phyloP scores from a whole-genome alignment of 2,329 filamentous ascomycete species.

The Boeremia exigua region DNA sequence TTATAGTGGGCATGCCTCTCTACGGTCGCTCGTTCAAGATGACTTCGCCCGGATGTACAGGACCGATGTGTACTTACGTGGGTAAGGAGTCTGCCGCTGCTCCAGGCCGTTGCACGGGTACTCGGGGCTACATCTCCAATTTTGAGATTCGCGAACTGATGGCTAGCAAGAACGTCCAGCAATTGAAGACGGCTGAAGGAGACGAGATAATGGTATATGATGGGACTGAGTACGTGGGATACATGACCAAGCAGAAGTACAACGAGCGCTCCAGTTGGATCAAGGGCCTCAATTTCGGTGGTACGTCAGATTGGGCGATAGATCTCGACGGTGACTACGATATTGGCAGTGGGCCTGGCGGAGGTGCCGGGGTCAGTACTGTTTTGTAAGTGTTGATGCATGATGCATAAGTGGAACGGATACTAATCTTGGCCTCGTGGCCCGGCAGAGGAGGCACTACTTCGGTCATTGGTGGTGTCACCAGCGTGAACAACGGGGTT shows the following conservation, averaged over 20 bases:
- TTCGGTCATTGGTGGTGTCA: no score
- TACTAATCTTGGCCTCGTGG: no score
- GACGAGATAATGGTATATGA: not conserved
- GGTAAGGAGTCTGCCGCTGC: not conserved
- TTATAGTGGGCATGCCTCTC: not conserved
- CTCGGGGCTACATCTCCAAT: not conserved
- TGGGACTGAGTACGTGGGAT: not conserved
- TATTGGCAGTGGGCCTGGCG: not conserved
- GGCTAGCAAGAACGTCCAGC: not conserved
- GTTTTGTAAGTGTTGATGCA: no score
- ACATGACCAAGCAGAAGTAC: not conserved
- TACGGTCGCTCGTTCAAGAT: not conserved
- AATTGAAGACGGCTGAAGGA: not conserved
- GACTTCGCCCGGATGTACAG: not conserved
- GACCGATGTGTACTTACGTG: not conserved
- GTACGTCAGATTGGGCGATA: not conserved
- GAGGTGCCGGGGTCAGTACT: no score
- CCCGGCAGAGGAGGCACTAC: no score
- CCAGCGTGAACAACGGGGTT: no score
- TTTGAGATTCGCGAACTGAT: not conserved
- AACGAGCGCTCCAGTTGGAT: not conserved
- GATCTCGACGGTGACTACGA: not conserved
- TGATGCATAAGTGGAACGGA: no score
- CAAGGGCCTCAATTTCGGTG: not conserved
- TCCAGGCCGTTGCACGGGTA: not conserved